These are phyloP conservation scores for Neurospora discreta DNA, from an alignment of 495 filamentous ascomycete species.

Conservation along the genomic window DNA sequence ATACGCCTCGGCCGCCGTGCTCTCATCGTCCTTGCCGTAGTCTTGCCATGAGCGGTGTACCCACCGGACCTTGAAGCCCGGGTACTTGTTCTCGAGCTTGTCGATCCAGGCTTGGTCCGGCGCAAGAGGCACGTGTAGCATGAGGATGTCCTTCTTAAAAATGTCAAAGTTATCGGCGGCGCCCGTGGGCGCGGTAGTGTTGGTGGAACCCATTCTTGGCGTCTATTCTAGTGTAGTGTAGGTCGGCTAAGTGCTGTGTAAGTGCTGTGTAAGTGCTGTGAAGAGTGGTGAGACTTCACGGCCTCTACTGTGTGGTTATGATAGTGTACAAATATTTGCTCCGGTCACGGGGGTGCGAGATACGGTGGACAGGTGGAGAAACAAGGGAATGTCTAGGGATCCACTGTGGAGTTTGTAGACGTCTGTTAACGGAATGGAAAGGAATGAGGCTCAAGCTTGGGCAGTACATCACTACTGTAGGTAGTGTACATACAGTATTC, in stretches of 20 bases:
- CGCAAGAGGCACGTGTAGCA: constrained; percentile 6
- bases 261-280: too few species aligned
- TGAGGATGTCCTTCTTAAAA: constrained; percentile 12
- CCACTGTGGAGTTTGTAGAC: background rate
- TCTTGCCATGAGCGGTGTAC: background rate
- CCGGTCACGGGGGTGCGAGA: background rate
- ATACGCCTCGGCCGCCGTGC: constrained; percentile 5
- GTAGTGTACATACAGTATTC: too few species aligned
- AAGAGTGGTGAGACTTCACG: background rate
- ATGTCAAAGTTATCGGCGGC: background rate
- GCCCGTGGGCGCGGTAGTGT: background rate
- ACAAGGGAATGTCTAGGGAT: background rate
- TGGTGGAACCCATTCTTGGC: constrained; percentile 2
- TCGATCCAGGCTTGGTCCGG: constrained; percentile 16
- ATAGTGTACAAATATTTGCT: background rate
- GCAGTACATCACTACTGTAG: background rate
- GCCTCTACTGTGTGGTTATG: background rate
- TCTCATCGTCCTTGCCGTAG: background rate
- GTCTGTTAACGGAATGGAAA: background rate
- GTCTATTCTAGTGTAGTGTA: too few species aligned
- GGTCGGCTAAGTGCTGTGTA: background rate
- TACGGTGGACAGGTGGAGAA: background rate
- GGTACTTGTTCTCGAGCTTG: constrained; percentile 11
- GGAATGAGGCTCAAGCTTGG: background rate
- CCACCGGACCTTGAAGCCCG: constrained; percentile 24